Evolutionary conservation across 441 rosid species (phyloP).

Genomic region (Erodium texanum): DNA sequence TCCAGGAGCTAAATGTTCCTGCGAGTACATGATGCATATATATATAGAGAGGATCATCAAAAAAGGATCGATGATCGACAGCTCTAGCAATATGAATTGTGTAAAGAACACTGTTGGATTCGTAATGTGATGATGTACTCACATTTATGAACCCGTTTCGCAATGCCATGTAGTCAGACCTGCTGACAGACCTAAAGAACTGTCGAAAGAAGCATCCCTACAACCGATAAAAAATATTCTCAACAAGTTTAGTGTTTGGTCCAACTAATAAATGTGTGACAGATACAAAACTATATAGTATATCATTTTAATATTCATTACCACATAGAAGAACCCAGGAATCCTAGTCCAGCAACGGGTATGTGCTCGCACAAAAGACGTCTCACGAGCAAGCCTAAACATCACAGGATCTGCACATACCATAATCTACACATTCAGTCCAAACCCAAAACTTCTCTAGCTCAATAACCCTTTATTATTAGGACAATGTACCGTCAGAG

Average conservation of each 20-base stretch:
- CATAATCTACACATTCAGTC: neutral
- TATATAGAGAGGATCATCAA: too few relatives aligned
- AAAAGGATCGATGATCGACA: too few relatives aligned
- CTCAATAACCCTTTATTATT: neutral
- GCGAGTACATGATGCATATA: neutral
- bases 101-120: neutral
- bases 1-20: conserved; percentile 11
- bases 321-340: neutral
- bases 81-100: neutral
- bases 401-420: neutral
- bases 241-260: neutral
- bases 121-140: neutral
- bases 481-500: neutral
- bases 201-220: neutral
- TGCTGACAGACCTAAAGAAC: neutral
- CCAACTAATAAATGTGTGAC: neutral
- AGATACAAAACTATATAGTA: neutral
- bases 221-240: neutral
- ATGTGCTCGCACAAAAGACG: conserved; percentile 4
- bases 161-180: conserved; percentile 1
- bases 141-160: conserved; percentile 1
- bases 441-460: too few relatives aligned
- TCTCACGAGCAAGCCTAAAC: neutral
- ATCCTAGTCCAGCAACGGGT: neutral
- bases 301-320: neutral